These are phyloP conservation scores for Saprolegnia parasitica DNA, from an alignment of 352 stramenopile species.

Conservation along the genomic window DNA sequence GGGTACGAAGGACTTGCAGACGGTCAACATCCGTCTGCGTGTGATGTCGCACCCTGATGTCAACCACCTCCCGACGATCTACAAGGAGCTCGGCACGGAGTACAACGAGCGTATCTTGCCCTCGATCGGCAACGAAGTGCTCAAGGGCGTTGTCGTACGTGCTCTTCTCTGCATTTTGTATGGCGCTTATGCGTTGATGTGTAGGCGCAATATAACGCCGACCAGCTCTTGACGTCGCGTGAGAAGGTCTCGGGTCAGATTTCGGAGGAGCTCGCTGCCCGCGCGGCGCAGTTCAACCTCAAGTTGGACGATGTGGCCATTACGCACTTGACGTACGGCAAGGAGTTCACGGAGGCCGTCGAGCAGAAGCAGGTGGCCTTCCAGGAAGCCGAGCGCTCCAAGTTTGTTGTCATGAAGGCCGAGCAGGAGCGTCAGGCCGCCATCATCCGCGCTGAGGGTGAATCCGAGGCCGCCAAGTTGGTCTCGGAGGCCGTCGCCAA, in stretches of 20 bases:
- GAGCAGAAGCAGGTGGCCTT: slow-evolving; percentile 99
- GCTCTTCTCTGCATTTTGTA: slow-evolving; percentile 2
- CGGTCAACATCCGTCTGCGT: slow-evolving; percentile 99
- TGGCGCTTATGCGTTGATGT: slow-evolving; percentile 30
- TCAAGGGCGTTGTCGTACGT: slow-evolving; percentile 86
- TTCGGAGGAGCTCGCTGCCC: slow-evolving; percentile 93
- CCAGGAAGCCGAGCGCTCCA: slow-evolving; percentile 98
- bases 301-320: slow-evolving; percentile 99
- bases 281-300: slow-evolving; percentile 96
- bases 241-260: slow-evolving; percentile 97
- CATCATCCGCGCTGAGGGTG: slow-evolving; percentile 93
- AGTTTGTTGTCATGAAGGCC: slow-evolving; percentile 98
- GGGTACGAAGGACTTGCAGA: slow-evolving; percentile 99
- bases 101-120: slow-evolving; percentile 99
- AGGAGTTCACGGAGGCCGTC: slow-evolving; percentile 99
- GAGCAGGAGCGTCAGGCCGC: slow-evolving; percentile 95
- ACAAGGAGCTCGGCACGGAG: slow-evolving; percentile 95
- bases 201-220: slow-evolving; percentile 98
- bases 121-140: slow-evolving; percentile 96
- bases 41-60: slow-evolving; percentile 93
- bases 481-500: slow-evolving; percentile 98
- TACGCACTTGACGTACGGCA: slow-evolving; percentile 98
- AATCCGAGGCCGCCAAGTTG: slow-evolving; percentile 96
- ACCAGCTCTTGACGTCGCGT: slow-evolving; percentile 98
- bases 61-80: slow-evolving; percentile 94